Base-by-base conservation (phyloP, 2,329 filamentous ascomycete genomes). In the Stachybotrys elegans region DNA sequence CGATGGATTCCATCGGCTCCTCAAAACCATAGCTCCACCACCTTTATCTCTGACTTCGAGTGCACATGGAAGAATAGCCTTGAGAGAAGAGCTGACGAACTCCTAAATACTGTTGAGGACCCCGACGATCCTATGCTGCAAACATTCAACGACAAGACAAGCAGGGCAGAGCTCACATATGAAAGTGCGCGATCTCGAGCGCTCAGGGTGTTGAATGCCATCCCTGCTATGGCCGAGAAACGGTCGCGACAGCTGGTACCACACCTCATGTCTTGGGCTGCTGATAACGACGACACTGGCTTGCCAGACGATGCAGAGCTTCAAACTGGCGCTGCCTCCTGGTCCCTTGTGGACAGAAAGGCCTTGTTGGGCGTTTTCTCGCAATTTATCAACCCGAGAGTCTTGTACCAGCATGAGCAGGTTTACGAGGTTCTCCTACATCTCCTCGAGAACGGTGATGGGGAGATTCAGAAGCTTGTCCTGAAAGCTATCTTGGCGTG, bases 401-500 rank as follows among this genome's bases (percentile, higher is more conserved):
- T 90, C 1, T 70, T 98, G 4, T 97, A 83, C 63, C 86, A 82
- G 56, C 79, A 86, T 23, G 72, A 81, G 9, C 83, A 88, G 44
- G 91, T 95, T 0, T 87, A 91, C 55, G 68, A 78, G 7, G 82
- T 88, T 14, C 71, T 97, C 20, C 70, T 96, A 16, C 73, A 77
- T 23, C 74, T 96, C 19, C 72, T 96, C 51, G 80, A 83, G 35
- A 95, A 96, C 59, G 93, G 93, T 55, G 93, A 98, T 58, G 76
- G 83, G 4, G 92, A 96, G 52, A 80, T 95, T 14, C 93, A 98
- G 62, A 92, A 86, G 52, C 79, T 84, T 37, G 83, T 90, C 1
- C 73, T 98, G 27, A 91, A 90, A 61, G 87, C 86, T 8, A 79
- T 98, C 7, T 73, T 96, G 42, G 81, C 89, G 0, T 98, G 93